Evolutionary conservation across 192 early-diverging fungal genomes (phyloP).

Genomic region (Backusella morwellensis): DNA sequence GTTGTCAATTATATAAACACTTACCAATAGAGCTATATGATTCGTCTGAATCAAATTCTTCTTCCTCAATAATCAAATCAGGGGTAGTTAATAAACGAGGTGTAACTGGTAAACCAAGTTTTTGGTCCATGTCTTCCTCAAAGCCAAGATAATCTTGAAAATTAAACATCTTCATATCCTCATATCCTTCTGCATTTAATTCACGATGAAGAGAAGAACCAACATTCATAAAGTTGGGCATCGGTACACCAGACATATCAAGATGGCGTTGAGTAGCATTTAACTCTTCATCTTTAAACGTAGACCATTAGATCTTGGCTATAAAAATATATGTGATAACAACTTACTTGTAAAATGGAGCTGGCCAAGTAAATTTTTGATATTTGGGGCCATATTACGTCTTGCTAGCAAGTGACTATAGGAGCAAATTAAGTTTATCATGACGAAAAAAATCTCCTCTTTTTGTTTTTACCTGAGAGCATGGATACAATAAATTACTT

Average conservation of each 20-base stretch:
- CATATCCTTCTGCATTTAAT: conserved; percentile 36
- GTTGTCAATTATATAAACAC: neutral
- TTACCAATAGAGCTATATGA: neutral
- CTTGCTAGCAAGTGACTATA: conserved; percentile 85
- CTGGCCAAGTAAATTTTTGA: conserved; percentile 90
- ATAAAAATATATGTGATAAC: neutral
- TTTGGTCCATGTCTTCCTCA: neutral
- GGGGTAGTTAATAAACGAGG: conserved; percentile 3
- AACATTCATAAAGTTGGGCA: conserved; percentile 91
- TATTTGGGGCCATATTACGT: conserved; percentile 85
- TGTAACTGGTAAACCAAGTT: neutral
- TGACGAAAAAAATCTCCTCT: neutral
- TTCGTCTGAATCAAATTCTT: conserved; percentile 5
- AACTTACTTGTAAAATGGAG: conserved; percentile 83
- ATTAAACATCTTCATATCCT: neutral
- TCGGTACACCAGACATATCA: conserved; percentile 77
- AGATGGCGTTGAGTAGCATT: conserved; percentile 80
- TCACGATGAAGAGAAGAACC: conserved; percentile 64
- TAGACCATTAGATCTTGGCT: neutral
- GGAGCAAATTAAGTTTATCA: neutral
- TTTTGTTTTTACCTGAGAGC: conserved; percentile 68
- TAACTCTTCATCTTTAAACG: conserved; percentile 62
- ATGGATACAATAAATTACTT: conserved; percentile 98
- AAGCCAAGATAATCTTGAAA: neutral
- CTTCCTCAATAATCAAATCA: conserved; percentile 16